Base-by-base conservation (phyloP, 1,284 basidiomycete genomes). In the Jaminaea rosea region DNA sequence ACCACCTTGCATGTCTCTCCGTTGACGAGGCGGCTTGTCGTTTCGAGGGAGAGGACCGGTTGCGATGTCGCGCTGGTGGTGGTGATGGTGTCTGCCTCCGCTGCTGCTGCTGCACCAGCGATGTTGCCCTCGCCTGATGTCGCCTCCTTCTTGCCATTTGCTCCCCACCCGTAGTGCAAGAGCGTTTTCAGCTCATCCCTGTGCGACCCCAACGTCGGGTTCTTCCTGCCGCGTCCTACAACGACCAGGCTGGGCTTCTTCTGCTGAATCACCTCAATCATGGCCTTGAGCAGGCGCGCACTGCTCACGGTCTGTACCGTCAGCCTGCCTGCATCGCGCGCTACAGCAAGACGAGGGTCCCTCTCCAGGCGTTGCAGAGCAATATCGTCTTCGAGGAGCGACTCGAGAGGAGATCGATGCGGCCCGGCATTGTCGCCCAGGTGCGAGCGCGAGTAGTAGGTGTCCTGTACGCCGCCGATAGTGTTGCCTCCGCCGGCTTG, bases 1-100 rank as follows among this genome's bases (percentile, higher is more conserved):
- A 69, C 60, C 24, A 67, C 61, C 34, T 67, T 69, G 46, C 63
- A 65, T 3, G 62, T 66, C 46, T 69, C 67, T 39, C 55, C 55
- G 42, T 66, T 62, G 28, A 67, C 15, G n/a, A 31, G 13, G 4
- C 49, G 39, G 5, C 19, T 42, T 13, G 49, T 46, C 55, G 55
- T 9, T 60, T 44, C 47, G 26, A 56, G 51, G 17, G 29, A 39
- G 23, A 45, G 48, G 21, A 58, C 53, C 41, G 27, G 44, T 24
- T n/a, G 21, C 28, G 15, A 31, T 41, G 15, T 21, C 29, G 24
- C 32, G 27, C 6, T 27, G 24, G 34, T 45, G 26, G n/a, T 10
- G n/a, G n/a, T n/a, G n/a, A n/a, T n/a, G n/a, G n/a, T 15, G n/a
- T 17, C 10, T 7, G 2, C 2, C 23, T 3, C 3, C 29, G 44